Evolutionary conservation across 208 protist genomes (phyloP).

Genomic region (Naegleria fowleri): DNA sequence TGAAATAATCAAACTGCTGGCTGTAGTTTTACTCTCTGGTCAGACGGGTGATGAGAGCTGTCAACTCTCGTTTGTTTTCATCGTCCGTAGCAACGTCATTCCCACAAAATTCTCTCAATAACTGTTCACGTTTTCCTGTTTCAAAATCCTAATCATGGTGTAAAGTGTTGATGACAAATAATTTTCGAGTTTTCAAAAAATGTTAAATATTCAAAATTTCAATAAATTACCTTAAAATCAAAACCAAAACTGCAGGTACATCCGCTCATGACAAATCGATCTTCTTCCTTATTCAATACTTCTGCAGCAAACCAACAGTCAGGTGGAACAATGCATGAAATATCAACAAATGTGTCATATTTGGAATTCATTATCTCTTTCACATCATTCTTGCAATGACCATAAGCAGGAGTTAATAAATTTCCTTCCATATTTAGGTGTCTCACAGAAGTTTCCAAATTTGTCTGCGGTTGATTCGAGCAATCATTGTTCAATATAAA

Average conservation of each 20-base stretch:
- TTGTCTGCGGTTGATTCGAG: background rate
- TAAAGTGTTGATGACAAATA: too few species aligned
- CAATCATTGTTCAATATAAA: background rate
- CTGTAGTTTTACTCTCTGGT: background rate
- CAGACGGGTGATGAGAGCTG: background rate
- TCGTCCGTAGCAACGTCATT: background rate
- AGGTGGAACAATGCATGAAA: background rate
- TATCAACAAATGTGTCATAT: background rate
- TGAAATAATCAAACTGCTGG: too few species aligned
- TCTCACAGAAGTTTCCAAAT: background rate
- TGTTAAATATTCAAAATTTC: too few species aligned
- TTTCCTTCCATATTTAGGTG: background rate
- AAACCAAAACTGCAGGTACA: background rate
- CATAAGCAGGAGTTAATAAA: background rate
- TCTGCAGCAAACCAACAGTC: background rate
- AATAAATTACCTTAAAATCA: background rate
- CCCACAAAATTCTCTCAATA: background rate
- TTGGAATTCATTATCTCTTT: background rate
- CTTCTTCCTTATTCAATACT: background rate
- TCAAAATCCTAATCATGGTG: too few species aligned
- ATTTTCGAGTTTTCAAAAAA: too few species aligned
- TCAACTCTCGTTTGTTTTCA: background rate
- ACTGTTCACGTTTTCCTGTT: background rate
- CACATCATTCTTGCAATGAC: background rate
- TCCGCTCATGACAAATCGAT: background rate